A percentile compares a stretch with the other conserved stretches of the same genome.
phyloP scores from a whole-genome alignment of 1,284 basidiomycete genomes.

The Heliocybe sulcata region DNA sequence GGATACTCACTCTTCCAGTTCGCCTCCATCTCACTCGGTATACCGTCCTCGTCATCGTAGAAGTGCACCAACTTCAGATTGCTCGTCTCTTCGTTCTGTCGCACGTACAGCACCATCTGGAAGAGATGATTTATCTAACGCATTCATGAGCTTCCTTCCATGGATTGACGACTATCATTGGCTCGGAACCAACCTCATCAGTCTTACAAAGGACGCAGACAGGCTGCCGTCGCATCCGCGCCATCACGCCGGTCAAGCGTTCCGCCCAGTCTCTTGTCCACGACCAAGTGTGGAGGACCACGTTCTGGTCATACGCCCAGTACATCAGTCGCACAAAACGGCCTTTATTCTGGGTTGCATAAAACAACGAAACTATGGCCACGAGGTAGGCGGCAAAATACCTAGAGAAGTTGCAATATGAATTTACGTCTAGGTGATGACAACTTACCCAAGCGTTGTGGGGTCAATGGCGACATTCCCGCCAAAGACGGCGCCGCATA shows the following conservation, averaged over 20 bases:
- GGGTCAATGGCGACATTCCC: constrained; percentile 58
- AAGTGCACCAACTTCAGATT: constrained; percentile 64
- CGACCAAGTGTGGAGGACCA: constrained; percentile 28
- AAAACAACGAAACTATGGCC: constrained; percentile 39
- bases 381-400: constrained; percentile 57
- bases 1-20: constrained; percentile 46
- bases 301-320: constrained; percentile 59
- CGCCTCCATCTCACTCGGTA: constrained; percentile 55
- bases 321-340: constrained; percentile 43
- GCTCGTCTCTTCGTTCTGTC: constrained; percentile 59
- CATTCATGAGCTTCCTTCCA: not conserved
- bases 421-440: too few relatives aligned
- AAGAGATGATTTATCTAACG: constrained; percentile 53
- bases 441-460: constrained; percentile 40
- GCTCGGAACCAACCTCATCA: constrained; percentile 42
- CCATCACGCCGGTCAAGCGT: constrained; percentile 36
- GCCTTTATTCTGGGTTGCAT: constrained; percentile 43
- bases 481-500: constrained; percentile 41
- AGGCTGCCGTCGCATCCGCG: constrained; percentile 39
- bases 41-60: constrained; percentile 36
- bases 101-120: constrained; percentile 58
- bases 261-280: constrained; percentile 33
- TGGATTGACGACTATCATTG: not conserved
- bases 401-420: constrained; percentile 25
- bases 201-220: constrained; percentile 53